Evolutionary conservation across 2,329 filamentous ascomycete genomes (phyloP).

Genomic region (Microsporum ferrugineum): DNA sequence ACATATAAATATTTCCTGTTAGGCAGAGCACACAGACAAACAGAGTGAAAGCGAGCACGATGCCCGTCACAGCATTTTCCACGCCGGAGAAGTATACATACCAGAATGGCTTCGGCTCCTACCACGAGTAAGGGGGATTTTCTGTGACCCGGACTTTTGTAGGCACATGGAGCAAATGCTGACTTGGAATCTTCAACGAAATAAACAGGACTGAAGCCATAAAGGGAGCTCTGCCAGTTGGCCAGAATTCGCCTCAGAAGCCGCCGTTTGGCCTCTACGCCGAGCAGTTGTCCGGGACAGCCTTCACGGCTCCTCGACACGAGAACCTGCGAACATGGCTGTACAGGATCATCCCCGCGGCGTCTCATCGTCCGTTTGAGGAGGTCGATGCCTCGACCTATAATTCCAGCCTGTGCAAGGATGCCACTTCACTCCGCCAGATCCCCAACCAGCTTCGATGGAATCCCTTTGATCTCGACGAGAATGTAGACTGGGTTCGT

Average conservation of each 20-base stretch:
- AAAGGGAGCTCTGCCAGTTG: conserved; percentile 60
- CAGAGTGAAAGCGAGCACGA: conserved; percentile 23
- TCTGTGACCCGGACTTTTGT: not conserved
- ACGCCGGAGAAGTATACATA: conserved; percentile 61
- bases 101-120: conserved; percentile 64
- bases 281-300: conserved; percentile 63
- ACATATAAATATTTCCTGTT: not conserved
- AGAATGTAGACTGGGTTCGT: conserved; percentile 57
- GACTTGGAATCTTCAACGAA: not conserved
- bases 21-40: not conserved
- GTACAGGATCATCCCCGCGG: conserved; percentile 57
- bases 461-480: conserved; percentile 64
- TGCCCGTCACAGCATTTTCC: conserved; percentile 55
- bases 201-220: conserved; percentile 59
- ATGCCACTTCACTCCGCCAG: conserved; percentile 41
- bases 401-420: conserved; percentile 33
- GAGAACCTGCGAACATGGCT: conserved; percentile 63
- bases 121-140: conserved; percentile 55
- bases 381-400: conserved; percentile 37
- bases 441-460: conserved; percentile 68
- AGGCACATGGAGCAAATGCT: not conserved
- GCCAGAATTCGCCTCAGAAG: conserved; percentile 72
- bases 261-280: conserved; percentile 67
- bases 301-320: conserved; percentile 58
- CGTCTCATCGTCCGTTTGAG: conserved; percentile 44